Evolutionary conservation across 208 protist species (phyloP), one percentile per base, ranked within the genome.

Genomic region (Leishmania tropica): DNA sequence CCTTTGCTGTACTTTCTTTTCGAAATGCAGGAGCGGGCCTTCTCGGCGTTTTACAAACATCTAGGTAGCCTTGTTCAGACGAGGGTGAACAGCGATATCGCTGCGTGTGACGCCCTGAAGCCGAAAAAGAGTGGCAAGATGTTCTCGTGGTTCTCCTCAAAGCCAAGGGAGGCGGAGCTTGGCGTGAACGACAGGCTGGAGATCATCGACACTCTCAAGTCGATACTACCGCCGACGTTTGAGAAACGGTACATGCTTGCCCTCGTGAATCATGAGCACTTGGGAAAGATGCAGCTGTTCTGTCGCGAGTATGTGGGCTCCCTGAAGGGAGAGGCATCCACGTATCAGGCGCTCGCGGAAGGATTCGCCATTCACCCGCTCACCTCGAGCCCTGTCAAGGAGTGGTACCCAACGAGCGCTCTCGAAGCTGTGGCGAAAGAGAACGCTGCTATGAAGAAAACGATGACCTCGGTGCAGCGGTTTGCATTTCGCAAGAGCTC

Each of bases 1-100:
- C 84, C 84, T 21, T 60, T 84, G 71, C 60, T 87, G 56, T 87
- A 83, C 76, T 87, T 87, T 74, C 62, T 83, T 28, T 87, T 83
- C 40, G 84, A 87, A 62, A 21, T 78, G 28, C 80, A 87, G 35
- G 84, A 87, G 45, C 76, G 68, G 0, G 72, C 45, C 21, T 80
- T 83, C n/a, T 47, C n/a, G 19, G 28, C 15, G 53, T 84, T 87
- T 71, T 83, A 79, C 73, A 83, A 83, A 51, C 78, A 80, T 40
- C 80, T 87, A 2, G 76, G 42, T 31, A 51, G 51, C 11, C 37
- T 81, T 19, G 11, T 84, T 10, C 84, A 82, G 47, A n/a, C 42
- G 15, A 56, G 72, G 65, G 77, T 79, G 17, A 68, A 28, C 31
- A 83, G 78, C 76, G 84, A 87, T 21, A 45, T 15, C 21, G 75